A percentile compares a stretch with the other conserved stretches of the same genome.
These are phyloP conservation scores for Tuber melanosporum DNA, from an alignment of 495 filamentous ascomycete species.

Conservation along the genomic window DNA sequence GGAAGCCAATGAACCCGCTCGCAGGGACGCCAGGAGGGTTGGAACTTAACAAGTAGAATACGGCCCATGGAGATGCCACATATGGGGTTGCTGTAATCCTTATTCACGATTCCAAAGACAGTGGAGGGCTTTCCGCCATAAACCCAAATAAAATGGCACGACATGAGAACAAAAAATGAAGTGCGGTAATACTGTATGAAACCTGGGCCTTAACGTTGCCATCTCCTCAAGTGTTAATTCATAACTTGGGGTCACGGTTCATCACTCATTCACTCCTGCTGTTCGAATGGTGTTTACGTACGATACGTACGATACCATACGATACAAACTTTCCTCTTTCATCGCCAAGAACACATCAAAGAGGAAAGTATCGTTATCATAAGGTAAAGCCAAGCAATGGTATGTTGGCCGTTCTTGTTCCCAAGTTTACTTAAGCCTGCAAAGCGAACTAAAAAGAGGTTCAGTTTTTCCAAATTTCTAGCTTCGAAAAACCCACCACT, in stretches of 20 bases:
- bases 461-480: neutral
- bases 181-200: neutral
- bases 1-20: slow-evolving; percentile 31
- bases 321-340: too few species aligned
- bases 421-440: too few species aligned
- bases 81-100: neutral
- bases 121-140: neutral
- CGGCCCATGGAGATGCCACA: neutral
- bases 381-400: too few species aligned
- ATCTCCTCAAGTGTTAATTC: neutral
- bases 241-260: neutral
- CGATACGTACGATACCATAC: too few species aligned
- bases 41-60: slow-evolving; percentile 21
- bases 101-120: neutral
- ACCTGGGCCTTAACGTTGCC: neutral
- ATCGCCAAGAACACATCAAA: too few species aligned
- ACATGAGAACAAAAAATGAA: neutral
- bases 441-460: too few species aligned
- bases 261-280: neutral
- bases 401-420: neutral
- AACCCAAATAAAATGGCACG: neutral
- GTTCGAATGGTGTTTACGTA: too few species aligned
- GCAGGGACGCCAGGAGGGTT: slow-evolving; percentile 32
- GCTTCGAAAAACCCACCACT: neutral
- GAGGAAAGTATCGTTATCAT: too few species aligned